phyloP scores from a whole-genome alignment of 768 basidiomycete genomes.

The Hortiboletus campestris region DNA sequence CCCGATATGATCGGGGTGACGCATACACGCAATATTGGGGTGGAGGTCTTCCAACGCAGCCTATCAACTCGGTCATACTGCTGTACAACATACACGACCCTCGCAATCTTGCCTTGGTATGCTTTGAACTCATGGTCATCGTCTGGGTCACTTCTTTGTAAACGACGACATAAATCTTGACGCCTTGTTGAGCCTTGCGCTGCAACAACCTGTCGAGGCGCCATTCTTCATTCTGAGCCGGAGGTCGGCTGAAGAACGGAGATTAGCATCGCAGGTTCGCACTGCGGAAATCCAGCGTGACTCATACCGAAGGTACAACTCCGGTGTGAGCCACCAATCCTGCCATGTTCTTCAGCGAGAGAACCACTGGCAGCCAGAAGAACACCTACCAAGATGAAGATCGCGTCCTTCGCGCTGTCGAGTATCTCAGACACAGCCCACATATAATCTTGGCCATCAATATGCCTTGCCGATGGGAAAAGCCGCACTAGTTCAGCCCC shows the following conservation, averaged over 20 bases:
- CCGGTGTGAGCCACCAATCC: constrained; percentile 96
- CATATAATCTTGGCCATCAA: constrained; percentile 97
- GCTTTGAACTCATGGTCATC: constrained; percentile 84
- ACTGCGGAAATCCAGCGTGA: not conserved
- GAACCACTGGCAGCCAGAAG: not conserved
- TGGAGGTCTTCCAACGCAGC: constrained; percentile 78
- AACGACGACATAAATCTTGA: constrained; percentile 86
- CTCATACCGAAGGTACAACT: constrained; percentile 75
- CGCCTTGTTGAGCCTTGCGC: constrained; percentile 89
- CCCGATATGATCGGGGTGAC: constrained; percentile 89
- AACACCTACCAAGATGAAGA: constrained; percentile 74
- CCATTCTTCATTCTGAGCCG: constrained; percentile 82
- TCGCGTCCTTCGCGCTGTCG: constrained; percentile 75
- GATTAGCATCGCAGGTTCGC: constrained; percentile 10
- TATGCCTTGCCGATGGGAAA: constrained; percentile 50
- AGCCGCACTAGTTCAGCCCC: not conserved
- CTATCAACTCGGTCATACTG: constrained; percentile 34
- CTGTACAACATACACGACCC: not conserved
- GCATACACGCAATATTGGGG: constrained; percentile 83
- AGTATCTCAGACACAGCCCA: constrained; percentile 91
- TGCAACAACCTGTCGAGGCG: constrained; percentile 82
- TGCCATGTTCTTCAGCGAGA: constrained; percentile 24
- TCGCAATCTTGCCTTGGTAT: constrained; percentile 61
- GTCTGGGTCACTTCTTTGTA: constrained; percentile 97
- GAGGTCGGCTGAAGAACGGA: constrained; percentile 54